Evolutionary conservation across 768 basidiomycete species (phyloP).

Genomic region (Pleurotus tuber-regium): DNA sequence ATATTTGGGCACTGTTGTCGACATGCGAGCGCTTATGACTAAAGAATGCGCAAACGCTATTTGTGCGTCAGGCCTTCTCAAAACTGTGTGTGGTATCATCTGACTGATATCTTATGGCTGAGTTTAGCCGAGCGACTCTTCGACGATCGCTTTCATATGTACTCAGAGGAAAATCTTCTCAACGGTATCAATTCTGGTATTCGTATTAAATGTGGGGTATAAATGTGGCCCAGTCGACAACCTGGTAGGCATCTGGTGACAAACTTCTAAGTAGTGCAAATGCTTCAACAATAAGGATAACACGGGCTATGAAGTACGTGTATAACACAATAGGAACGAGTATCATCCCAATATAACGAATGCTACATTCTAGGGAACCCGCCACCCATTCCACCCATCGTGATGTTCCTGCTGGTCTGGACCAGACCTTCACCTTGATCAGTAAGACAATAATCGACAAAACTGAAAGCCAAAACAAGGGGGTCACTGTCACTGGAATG

Average conservation of each 20-base stretch:
- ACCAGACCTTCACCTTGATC: not conserved
- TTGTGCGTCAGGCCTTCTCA: too few species aligned
- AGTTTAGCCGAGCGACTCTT: too few species aligned
- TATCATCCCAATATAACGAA: conserved; percentile 1
- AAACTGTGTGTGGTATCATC: too few species aligned
- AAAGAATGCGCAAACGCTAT: too few species aligned
- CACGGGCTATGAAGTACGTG: conserved; percentile 14
- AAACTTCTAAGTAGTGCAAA: conserved; percentile 12
- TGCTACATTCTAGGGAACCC: not conserved
- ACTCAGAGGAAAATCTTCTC: too few species aligned
- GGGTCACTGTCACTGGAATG: conserved; percentile 13
- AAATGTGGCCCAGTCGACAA: conserved; percentile 17
- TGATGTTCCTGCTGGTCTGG: not conserved
- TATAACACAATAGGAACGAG: not conserved
- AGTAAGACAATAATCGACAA: not conserved
- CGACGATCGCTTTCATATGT: too few species aligned
- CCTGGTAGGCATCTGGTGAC: conserved; percentile 11
- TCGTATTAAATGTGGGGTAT: conserved; percentile 14
- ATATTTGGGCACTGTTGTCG: too few species aligned
- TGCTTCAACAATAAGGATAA: conserved; percentile 11
- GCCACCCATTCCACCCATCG: not conserved
- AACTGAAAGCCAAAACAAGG: not conserved
- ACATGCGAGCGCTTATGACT: too few species aligned
- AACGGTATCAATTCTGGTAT: too few species aligned
- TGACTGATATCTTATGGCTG: too few species aligned